These are phyloP conservation scores for Ceratocystis ficicola DNA, from an alignment of 2,329 filamentous ascomycete genomes.

Conservation along the genomic window DNA sequence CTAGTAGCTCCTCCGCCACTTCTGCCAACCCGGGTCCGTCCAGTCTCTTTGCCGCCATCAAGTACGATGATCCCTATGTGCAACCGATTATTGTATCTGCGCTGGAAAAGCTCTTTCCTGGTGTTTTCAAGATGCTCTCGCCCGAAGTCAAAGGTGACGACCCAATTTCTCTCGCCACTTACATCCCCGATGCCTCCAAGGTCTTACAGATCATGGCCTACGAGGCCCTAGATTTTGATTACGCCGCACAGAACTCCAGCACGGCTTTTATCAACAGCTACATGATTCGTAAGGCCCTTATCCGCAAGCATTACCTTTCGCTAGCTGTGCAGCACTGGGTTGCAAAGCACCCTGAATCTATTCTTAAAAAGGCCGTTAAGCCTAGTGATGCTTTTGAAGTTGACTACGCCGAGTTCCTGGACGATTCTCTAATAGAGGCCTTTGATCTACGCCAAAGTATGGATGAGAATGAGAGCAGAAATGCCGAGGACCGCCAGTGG, in stretches of 20 bases:
- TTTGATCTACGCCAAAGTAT: conserved; percentile 76
- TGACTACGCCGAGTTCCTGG: conserved; percentile 92
- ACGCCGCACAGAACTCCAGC: conserved; percentile 48
- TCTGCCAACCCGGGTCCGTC: not conserved
- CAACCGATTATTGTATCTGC: conserved; percentile 71
- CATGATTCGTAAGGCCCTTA: conserved; percentile 88
- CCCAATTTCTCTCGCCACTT: conserved; percentile 30
- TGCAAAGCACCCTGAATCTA: conserved; percentile 63
- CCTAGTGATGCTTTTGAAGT: conserved; percentile 79
- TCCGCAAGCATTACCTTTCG: conserved; percentile 87
- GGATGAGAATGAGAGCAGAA: conserved; percentile 44
- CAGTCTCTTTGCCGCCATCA: conserved; percentile 18
- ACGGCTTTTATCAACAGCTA: conserved; percentile 74
- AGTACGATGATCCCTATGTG: conserved; percentile 77
- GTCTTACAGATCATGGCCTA: conserved; percentile 76
- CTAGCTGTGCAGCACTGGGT: conserved; percentile 76
- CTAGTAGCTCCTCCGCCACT: not conserved
- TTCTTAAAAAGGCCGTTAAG: conserved; percentile 59
- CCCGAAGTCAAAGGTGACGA: conserved; percentile 25
- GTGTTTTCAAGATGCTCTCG: conserved; percentile 40
- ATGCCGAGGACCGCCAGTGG: conserved; percentile 53
- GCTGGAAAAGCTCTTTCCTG: conserved; percentile 51
- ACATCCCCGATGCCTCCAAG: conserved; percentile 32
- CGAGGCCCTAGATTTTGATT: conserved; percentile 75
- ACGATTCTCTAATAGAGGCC: conserved; percentile 81